Conservation (phyloP, 495 filamentous ascomycete genomes). For the Aspergillus biplanus region DNA sequence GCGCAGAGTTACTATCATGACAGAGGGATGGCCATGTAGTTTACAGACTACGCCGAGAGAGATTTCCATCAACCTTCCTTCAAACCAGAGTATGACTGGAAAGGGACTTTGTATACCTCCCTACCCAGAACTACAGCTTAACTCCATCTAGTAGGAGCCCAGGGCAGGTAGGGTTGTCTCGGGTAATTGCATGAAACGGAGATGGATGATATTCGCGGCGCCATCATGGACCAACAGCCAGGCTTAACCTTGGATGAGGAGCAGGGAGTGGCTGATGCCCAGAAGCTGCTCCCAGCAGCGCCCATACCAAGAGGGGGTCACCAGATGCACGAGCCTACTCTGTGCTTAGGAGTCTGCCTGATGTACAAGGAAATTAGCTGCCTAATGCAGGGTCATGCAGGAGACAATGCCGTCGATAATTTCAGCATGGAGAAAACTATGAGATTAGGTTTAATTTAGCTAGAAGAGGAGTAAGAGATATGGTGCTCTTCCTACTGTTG, state of each 20-base stretch:
- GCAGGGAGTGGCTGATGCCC: background rate
- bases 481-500: too few species aligned
- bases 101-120: too few species aligned
- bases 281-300: too few species aligned
- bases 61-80: too few species aligned
- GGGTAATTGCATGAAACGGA: slow-evolving; percentile 23
- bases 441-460: background rate
- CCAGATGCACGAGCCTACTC: slow-evolving; percentile 6
- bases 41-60: too few species aligned
- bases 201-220: background rate
- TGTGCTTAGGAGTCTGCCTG: background rate
- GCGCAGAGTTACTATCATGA: too few species aligned
- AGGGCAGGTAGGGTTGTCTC: slow-evolving; percentile 14
- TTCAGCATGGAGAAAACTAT: background rate
- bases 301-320: slow-evolving; percentile 6
- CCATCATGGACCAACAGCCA: too few species aligned
- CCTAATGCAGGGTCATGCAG: slow-evolving; percentile 23
- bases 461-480: too few species aligned
- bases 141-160: background rate
- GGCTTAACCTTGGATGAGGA: background rate
- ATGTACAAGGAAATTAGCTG: background rate
- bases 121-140: background rate
- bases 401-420: background rate
- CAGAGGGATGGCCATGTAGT: too few species aligned
- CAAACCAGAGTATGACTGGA: too few species aligned